These are phyloP conservation scores for Fusarium lateritium DNA, from an alignment of 2,329 filamentous ascomycete species.

Conservation along the genomic window DNA sequence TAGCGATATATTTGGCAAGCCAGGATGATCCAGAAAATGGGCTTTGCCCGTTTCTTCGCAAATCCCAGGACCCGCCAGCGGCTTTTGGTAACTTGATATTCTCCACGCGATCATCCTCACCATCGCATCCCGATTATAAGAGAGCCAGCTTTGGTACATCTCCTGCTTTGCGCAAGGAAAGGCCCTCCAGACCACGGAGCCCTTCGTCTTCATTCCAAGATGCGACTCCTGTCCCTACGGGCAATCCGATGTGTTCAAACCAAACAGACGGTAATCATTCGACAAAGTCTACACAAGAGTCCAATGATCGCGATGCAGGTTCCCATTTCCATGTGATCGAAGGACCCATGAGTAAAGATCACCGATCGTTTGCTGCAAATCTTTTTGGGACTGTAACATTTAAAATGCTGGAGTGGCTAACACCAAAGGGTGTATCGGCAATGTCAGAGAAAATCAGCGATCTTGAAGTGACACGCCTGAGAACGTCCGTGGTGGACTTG, in stretches of 20 bases:
- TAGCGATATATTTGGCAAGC: conserved; percentile 85
- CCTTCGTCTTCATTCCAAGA: conserved; percentile 24
- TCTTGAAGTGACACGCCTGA: conserved; percentile 14
- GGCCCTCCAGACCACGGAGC: conserved; percentile 8
- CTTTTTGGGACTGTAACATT: conserved; percentile 76
- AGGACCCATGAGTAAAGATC: conserved; percentile 66
- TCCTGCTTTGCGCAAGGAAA: conserved; percentile 16
- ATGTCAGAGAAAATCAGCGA: conserved; percentile 59
- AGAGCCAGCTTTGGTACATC: conserved; percentile 22
- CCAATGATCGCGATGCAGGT: not conserved
- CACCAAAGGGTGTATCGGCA: conserved; percentile 67
- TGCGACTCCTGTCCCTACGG: not conserved
- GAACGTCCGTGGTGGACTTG: not conserved
- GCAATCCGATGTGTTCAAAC: not conserved
- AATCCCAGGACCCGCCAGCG: conserved; percentile 60
- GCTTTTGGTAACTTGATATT: conserved; percentile 65
- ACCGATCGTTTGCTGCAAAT: conserved; percentile 73
- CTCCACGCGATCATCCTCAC: conserved; percentile 46
- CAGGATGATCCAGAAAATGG: conserved; percentile 81
- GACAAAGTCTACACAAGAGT: not conserved
- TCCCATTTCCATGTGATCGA: conserved; percentile 60
- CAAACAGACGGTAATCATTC: not conserved
- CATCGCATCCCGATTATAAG: conserved; percentile 40
- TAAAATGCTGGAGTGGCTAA: conserved; percentile 80
- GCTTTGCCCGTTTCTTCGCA: conserved; percentile 71